A percentile compares a stretch with the other conserved stretches of the same genome.
These are phyloP conservation scores for Suillus ampliporus DNA, from an alignment of 768 basidiomycete genomes.

Conservation along the genomic window DNA sequence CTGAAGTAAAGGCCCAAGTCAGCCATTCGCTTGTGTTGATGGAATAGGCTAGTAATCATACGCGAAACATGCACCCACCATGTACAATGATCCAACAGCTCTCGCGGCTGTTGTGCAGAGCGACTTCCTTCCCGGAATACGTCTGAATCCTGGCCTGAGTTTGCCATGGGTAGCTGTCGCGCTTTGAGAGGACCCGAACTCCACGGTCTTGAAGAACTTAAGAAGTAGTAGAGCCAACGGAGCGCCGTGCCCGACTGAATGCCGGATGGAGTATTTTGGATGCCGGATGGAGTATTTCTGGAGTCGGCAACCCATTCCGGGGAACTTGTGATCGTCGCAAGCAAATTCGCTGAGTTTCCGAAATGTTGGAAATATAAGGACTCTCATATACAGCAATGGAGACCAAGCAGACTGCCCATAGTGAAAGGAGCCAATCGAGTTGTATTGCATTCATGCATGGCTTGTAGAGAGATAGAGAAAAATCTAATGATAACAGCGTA, in stretches of 20 bases:
- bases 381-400: too few relatives aligned
- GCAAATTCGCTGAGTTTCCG: slow-evolving; percentile 1
- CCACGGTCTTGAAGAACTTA: not conserved
- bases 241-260: slow-evolving; percentile 14
- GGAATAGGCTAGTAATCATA: not conserved
- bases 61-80: slow-evolving; percentile 47
- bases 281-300: slow-evolving; percentile 7
- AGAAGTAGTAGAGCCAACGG: slow-evolving; percentile 18
- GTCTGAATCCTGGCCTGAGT: slow-evolving; percentile 6
- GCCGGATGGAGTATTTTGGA: too few relatives aligned
- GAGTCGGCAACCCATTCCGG: slow-evolving; percentile 1
- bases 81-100: slow-evolving; percentile 80
- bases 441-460: slow-evolving; percentile 23
- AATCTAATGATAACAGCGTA: slow-evolving; percentile 26
- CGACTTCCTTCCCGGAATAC: slow-evolving; percentile 50
- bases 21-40: not conserved
- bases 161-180: not conserved
- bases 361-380: too few relatives aligned
- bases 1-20: slow-evolving; percentile 33
- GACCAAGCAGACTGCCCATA: too few relatives aligned
- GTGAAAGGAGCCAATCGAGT: not conserved
- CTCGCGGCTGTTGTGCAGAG: slow-evolving; percentile 53
- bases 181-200: not conserved
- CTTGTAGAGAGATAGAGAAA: slow-evolving; percentile 25
- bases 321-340: not conserved